Percentiles rank a stretch among this genome's conserved stretches.
phyloP scores from a whole-genome alignment of 2,329 filamentous ascomycete genomes.

The Hymenoscyphus albidus region DNA sequence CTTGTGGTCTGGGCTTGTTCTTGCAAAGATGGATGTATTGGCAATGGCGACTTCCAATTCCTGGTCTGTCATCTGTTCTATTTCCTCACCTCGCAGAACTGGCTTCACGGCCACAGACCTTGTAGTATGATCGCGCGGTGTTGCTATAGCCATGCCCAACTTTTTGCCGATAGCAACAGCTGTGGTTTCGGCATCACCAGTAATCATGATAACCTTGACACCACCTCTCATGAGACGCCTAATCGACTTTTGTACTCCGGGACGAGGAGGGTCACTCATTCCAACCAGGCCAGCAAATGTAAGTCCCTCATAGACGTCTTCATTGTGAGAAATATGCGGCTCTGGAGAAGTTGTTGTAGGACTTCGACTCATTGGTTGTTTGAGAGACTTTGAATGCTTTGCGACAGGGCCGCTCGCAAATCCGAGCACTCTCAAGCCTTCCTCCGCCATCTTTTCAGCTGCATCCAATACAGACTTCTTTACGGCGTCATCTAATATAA shows the following conservation, averaged over 20 bases:
- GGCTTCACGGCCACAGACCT: constrained; percentile 60
- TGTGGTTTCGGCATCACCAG: constrained; percentile 91
- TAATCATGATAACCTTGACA: constrained; percentile 98
- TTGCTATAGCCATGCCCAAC: constrained; percentile 82
- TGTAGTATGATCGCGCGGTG: constrained; percentile 47
- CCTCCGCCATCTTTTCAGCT: constrained; percentile 80
- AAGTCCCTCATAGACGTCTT: constrained; percentile 77
- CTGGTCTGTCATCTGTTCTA: constrained; percentile 86
- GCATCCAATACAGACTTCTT: constrained; percentile 72
- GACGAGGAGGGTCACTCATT: constrained; percentile 94
- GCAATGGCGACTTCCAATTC: constrained; percentile 82
- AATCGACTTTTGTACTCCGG: constrained; percentile 86
- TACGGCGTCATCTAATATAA: constrained; percentile 74
- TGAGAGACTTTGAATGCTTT: constrained; percentile 42
- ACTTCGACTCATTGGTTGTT: constrained; percentile 41
- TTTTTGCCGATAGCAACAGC: constrained; percentile 91
- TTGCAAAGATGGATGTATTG: constrained; percentile 89
- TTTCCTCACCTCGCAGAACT: constrained; percentile 82
- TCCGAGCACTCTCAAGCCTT: constrained; percentile 84
- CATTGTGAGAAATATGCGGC: constrained; percentile 43
- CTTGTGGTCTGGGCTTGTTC: constrained; percentile 96
- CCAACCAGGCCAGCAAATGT: constrained; percentile 90
- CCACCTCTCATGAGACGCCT: constrained; percentile 86
- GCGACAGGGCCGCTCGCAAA: constrained; percentile 80
- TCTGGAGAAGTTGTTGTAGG: constrained; percentile 37